Evolutionary conservation across 2,329 filamentous ascomycete species (phyloP).

Genomic region (Sclerotinia subarctica): DNA sequence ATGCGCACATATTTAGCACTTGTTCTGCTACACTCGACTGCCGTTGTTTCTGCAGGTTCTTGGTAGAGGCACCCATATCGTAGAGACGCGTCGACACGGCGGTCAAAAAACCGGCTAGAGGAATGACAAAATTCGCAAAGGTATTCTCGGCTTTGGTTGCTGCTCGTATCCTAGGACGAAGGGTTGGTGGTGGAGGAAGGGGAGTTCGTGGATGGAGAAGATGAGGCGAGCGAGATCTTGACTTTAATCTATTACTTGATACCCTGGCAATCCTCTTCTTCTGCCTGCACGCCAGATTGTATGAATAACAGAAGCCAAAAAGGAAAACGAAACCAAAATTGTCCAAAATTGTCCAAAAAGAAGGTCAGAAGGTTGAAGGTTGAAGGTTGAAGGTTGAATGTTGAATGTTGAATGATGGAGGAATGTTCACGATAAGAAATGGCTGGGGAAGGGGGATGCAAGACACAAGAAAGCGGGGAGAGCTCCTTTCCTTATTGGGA

Average conservation of each 20-base stretch:
- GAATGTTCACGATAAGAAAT: slow-evolving; percentile 10
- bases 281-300: slow-evolving; percentile 16
- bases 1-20: slow-evolving; percentile 10
- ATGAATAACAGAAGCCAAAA: not conserved
- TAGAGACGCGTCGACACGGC: slow-evolving; percentile 26
- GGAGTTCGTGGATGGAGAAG: not conserved
- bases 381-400: not conserved
- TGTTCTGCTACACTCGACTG: slow-evolving; percentile 2
- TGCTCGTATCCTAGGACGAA: not conserved
- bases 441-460: slow-evolving; percentile 10
- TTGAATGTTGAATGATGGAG: not conserved
- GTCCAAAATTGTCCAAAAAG: slow-evolving; percentile 1
- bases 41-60: slow-evolving; percentile 10
- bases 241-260: not conserved
- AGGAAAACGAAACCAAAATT: not conserved
- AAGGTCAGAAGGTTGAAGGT: not conserved
- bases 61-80: slow-evolving; percentile 29
- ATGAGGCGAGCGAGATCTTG: not conserved
- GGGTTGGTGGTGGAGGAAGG: not conserved
- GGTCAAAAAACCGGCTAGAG: slow-evolving; percentile 27
- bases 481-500: slow-evolving; percentile 29
- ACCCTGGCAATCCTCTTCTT: not conserved
- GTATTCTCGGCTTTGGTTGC: slow-evolving; percentile 15
- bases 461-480: slow-evolving; percentile 22
- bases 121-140: slow-evolving; percentile 30